Evolutionary conservation across 257 asterid genomes (phyloP).

Genomic region (Primulina huaijiensis): DNA sequence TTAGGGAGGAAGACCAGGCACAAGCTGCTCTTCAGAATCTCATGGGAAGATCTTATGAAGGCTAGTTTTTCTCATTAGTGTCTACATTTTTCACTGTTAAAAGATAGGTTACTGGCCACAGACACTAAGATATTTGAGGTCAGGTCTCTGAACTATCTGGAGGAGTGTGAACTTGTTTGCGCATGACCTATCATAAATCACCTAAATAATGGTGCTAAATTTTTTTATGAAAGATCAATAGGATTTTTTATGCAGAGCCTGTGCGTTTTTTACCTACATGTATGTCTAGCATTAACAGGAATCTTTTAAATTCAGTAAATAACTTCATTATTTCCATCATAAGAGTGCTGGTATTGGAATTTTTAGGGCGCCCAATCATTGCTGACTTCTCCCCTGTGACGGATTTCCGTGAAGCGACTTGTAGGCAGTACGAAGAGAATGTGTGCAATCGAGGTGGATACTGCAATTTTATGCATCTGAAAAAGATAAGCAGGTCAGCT

Average conservation of each 20-base stretch:
- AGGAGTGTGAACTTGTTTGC: neutral
- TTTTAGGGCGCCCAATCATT: slow-evolving; percentile 72
- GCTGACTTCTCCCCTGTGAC: slow-evolving; percentile 92
- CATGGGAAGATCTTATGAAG: slow-evolving; percentile 77
- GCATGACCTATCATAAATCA: neutral
- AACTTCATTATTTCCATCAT: slow-evolving; percentile 1
- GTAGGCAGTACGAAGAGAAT: slow-evolving; percentile 88
- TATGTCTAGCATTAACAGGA: neutral
- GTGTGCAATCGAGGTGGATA: slow-evolving; percentile 92
- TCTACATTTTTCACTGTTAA: neutral
- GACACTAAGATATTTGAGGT: neutral
- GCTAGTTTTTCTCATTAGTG: slow-evolving; percentile 27
- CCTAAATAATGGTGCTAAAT: neutral
- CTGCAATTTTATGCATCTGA: slow-evolving; percentile 92
- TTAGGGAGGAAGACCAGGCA: slow-evolving; percentile 87
- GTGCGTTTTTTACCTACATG: neutral
- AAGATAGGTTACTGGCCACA: slow-evolving; percentile 8
- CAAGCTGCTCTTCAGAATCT: slow-evolving; percentile 79
- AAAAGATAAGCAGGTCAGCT: slow-evolving; percentile 73
- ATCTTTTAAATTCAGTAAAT: neutral
- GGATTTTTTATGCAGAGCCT: neutral
- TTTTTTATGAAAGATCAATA: neutral
- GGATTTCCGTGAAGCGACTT: slow-evolving; percentile 88
- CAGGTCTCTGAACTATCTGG: neutral
- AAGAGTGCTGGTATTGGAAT: slow-evolving; percentile 17